Base-by-base conservation (phyloP, 2,329 filamentous ascomycete species). In the Dendrostoma leiphaemia region DNA sequence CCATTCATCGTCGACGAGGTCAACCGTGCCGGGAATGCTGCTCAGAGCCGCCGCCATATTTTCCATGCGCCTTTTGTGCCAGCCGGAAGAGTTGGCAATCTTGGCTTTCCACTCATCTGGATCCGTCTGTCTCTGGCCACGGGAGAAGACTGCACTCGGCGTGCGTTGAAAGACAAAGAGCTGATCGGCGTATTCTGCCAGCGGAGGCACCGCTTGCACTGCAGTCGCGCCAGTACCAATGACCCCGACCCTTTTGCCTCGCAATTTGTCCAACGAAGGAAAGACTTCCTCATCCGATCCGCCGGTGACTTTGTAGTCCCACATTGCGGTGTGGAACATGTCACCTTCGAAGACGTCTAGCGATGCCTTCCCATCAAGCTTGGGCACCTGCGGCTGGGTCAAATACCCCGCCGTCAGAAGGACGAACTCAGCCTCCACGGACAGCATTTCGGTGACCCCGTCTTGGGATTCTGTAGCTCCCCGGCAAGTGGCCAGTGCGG, bases 121-220 rank as follows among this genome's bases (percentile, higher is more conserved):
- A 38, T 80, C 72, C 0, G 74, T 81, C 1, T 64, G 53, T 4
- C 64, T 60, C 46, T 78, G 68, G n/a, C 62, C 69, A 9, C 75
- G 71, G 17, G 61, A 59, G 23, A 69, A 69, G 4, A 79, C 68
- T 0, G 67, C 65, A 1, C 74, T 71, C 4, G 80, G 79, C 3
- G 81, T 84, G 3, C 81, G 74, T 62, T 84, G 80, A 61, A 84
- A 74, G n/a, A 84, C 78, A 57, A 74, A 80, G 3, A 83, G 61
- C 35, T 81, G 67, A 45, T 78, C 74, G 0, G 77, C 74, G 54
- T 70, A 77, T 43, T 74, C 69, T 2, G 74, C 77, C 1, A 82
- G 62, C 17, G 69, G 62, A 0, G 79, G 76, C 0, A 79, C 62
- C 1, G 68, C 70, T 55, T 78, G 75, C 3, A 81, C 67, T 0